Evolutionary conservation across 106 monocot genomes (phyloP), one percentile per base, ranked within the genome.

Genomic region (Dactylorhiza incarnata): DNA sequence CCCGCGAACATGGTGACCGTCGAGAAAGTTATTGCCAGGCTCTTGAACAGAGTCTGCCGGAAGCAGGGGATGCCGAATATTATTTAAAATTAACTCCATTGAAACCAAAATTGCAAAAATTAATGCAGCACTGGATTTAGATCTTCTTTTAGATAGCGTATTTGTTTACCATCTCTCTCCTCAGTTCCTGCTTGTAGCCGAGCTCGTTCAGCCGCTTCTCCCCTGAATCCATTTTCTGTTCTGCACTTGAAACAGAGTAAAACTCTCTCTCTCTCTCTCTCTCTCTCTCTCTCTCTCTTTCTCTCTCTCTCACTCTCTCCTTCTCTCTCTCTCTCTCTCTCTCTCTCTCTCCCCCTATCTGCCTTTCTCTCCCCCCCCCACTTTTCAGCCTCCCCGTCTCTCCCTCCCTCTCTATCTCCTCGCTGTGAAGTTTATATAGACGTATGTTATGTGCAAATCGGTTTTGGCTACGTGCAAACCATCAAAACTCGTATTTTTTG

Each of bases 171-270:
- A 89, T 89, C 75, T 92, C 92, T 75, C 87, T 81, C 22, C 92
- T 69, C 54, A 92, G 92, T 71, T 89, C 87, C 75, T 89, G 89
- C 89, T 87, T 89, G 87, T 92, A 92, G 3, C 92, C 89, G 49
- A 92, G 92, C 89, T 92, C 92, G 75, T 92, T 92, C 61, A 92
- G 89, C 4, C 89, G 83, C 85, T 89, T 92, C 87, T 92, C 89
- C 20, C 89, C 89, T 9, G 92, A 83, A 79, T 92, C 92, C 85
- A 92, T 82, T 65, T 65, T 29, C 13, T 37, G 37, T 37, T 26
- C 65, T 6, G 12, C 7, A 0, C 26, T 14, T 65, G 24, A 8
- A 65, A 14, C 19, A 26, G 25, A 37, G 37, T 37, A 3, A 37
- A 37, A 37, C 3, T 37, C 37, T 37, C 37, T 37, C 37, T 37